A percentile compares a stretch with the other conserved stretches of the same genome.
These are phyloP conservation scores for Lasiodiplodia sp. DNA, from an alignment of 2,329 filamentous ascomycete genomes.

Conservation along the genomic window DNA sequence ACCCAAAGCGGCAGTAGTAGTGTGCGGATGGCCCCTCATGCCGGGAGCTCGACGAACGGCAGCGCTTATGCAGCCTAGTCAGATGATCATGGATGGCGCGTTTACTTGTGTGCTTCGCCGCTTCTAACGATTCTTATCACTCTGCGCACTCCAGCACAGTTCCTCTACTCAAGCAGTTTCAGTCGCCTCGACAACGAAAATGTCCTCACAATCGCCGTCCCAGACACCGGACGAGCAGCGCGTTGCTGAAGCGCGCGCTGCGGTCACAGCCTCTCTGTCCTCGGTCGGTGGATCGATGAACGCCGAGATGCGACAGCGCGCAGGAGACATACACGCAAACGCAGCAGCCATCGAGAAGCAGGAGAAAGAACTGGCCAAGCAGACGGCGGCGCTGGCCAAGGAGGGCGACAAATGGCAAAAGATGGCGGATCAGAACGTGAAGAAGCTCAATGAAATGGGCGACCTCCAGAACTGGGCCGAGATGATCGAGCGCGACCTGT, in stretches of 20 bases:
- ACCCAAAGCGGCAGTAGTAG: constrained; percentile 4
- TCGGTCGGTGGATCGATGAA: constrained; percentile 73
- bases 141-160: neutral
- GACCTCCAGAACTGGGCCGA: constrained; percentile 90
- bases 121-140: neutral
- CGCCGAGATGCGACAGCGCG: constrained; percentile 71
- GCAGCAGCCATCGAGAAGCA: constrained; percentile 70
- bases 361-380: constrained; percentile 68
- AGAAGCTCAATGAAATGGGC: constrained; percentile 77
- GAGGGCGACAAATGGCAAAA: constrained; percentile 71
- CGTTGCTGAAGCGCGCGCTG: constrained; percentile 58
- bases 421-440: constrained; percentile 68
- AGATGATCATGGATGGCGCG: constrained; percentile 22
- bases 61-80: constrained; percentile 29
- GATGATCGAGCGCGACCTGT: constrained; percentile 65
- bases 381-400: constrained; percentile 65
- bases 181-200: neutral
- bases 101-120: neutral
- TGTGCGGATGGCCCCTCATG: neutral
- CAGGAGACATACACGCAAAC: constrained; percentile 73
- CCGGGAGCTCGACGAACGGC: constrained; percentile 14
- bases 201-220: constrained; percentile 21
- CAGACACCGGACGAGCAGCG: constrained; percentile 35
- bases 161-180: neutral
- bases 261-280: constrained; percentile 57